A percentile compares a stretch with the other conserved stretches of the same genome.
These are phyloP conservation scores for Trametes hirsuta DNA, from an alignment of 1,284 basidiomycete species.

Conservation along the genomic window DNA sequence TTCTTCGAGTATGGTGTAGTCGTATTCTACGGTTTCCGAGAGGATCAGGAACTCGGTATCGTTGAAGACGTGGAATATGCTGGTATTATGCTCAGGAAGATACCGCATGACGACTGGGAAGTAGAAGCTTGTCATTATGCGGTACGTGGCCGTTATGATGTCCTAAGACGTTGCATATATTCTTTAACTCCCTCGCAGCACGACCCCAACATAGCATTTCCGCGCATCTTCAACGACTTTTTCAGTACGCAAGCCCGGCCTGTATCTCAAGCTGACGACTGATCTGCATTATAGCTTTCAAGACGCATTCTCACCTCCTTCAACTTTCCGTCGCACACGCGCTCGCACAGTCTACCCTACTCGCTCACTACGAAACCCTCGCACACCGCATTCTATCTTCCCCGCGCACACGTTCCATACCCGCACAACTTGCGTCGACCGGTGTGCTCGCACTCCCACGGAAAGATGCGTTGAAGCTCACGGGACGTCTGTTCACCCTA, in stretches of 20 bases:
- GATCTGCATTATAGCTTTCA: conserved; percentile 64
- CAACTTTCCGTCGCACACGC: conserved; percentile 94
- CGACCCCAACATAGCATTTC: conserved; percentile 83
- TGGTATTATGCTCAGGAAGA: conserved; percentile 61
- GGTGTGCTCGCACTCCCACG: conserved; percentile 82
- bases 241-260: conserved; percentile 64
- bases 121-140: conserved; percentile 88
- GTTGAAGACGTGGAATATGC: conserved; percentile 83
- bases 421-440: conserved; percentile 80
- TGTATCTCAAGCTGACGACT: not conserved
- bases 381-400: conserved; percentile 82
- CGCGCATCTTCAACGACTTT: conserved; percentile 90
- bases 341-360: conserved; percentile 91
- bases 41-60: conserved; percentile 76
- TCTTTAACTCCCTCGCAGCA: conserved; percentile 52
- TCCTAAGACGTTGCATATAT: not conserved
- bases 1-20: conserved; percentile 88
- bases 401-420: conserved; percentile 79
- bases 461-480: conserved; percentile 85
- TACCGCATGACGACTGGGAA: conserved; percentile 80
- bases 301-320: conserved; percentile 84
- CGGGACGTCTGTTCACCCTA: conserved; percentile 85
- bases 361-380: conserved; percentile 86
- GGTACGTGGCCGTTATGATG: conserved; percentile 42
- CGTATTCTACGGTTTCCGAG: conserved; percentile 86